Conservation (phyloP, 352 stramenopile species). For the Aphanomyces stellatus region DNA sequence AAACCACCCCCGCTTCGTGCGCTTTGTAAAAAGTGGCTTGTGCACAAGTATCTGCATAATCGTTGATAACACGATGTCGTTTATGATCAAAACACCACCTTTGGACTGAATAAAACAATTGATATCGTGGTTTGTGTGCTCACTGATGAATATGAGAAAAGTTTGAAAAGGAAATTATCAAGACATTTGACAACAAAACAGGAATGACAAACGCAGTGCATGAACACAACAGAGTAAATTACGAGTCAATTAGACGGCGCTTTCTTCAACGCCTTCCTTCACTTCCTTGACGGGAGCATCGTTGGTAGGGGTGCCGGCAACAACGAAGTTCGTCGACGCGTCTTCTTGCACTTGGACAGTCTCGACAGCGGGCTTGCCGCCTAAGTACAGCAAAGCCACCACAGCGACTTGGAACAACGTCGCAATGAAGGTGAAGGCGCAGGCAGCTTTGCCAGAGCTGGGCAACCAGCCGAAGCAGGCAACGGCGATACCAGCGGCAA, state of each 20-base stretch:
- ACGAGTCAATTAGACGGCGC: neutral
- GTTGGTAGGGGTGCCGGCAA: neutral
- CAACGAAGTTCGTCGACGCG: neutral
- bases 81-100: too few species aligned
- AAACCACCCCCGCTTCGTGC: too few species aligned
- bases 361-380: neutral
- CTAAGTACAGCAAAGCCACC: neutral
- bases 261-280: neutral
- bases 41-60: too few species aligned
- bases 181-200: too few species aligned
- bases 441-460: neutral
- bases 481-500: neutral
- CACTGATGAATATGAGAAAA: too few species aligned
- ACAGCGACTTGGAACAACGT: constrained; percentile 5
- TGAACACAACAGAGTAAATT: neutral
- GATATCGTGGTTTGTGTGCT: too few species aligned
- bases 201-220: too few species aligned
- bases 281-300: constrained; percentile 9
- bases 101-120: too few species aligned
- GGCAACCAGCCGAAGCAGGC: neutral
- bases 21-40: too few species aligned
- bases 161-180: too few species aligned
- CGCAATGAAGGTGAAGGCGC: neutral
- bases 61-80: too few species aligned
- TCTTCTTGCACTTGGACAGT: neutral